phyloP scores from a whole-genome alignment of 2,329 filamentous ascomycete genomes.

The Ceratocystis huliohia region DNA sequence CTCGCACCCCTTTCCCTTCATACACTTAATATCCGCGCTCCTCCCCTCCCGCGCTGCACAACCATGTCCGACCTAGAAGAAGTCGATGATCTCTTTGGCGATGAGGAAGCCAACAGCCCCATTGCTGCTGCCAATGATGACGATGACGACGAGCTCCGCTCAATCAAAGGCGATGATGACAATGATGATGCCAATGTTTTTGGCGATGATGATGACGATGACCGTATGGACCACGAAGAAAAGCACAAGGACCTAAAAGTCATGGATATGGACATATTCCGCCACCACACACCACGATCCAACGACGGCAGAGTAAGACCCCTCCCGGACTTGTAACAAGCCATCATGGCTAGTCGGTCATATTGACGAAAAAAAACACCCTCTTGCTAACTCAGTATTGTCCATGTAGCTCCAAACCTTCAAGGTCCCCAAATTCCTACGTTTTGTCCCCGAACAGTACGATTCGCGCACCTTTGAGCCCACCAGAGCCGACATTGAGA shows the following conservation, averaged over 20 bases:
- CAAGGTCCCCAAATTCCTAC: slow-evolving; percentile 55
- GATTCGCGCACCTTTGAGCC: slow-evolving; percentile 53
- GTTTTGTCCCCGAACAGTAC: slow-evolving; percentile 55
- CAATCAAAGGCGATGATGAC: slow-evolving; percentile 37
- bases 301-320: slow-evolving; percentile 54
- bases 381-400: slow-evolving; percentile 7
- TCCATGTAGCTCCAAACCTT: slow-evolving; percentile 20
- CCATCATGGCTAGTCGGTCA: too few species aligned
- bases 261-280: slow-evolving; percentile 51
- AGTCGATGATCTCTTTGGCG: slow-evolving; percentile 51
- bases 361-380: neutral
- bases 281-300: slow-evolving; percentile 58
- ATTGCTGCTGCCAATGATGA: slow-evolving; percentile 47
- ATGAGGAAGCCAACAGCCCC: slow-evolving; percentile 48
- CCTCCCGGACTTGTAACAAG: neutral
- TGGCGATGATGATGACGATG: slow-evolving; percentile 16
- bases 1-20: neutral
- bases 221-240: slow-evolving; percentile 21
- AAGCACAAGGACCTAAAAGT: slow-evolving; percentile 41
- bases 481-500: slow-evolving; percentile 40
- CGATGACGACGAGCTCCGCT: slow-evolving; percentile 38
- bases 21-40: neutral
- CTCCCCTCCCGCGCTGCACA: neutral
- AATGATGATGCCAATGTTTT: slow-evolving; percentile 24
- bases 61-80: slow-evolving; percentile 45